These are phyloP conservation scores for Phytophthora pinifolia DNA, from an alignment of 352 stramenopile species.

Conservation along the genomic window DNA sequence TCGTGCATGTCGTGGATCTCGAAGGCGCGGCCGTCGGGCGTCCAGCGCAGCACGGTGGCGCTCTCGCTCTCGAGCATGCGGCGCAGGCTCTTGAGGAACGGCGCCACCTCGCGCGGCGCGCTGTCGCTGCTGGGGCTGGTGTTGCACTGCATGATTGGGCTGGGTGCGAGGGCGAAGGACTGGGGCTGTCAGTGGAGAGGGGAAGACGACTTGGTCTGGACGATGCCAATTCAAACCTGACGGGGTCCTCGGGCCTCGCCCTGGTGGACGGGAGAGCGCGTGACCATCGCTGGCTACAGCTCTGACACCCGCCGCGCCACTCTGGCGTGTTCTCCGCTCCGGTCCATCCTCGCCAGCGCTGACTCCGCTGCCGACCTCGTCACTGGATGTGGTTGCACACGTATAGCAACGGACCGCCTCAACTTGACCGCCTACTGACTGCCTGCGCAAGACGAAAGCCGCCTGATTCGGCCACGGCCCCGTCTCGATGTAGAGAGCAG, in stretches of 20 bases:
- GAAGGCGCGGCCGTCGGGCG: conserved; percentile 57
- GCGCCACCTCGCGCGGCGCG: conserved; percentile 49
- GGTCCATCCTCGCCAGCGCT: conserved; percentile 15
- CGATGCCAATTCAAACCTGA: conserved; percentile 41
- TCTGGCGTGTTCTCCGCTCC: conserved; percentile 25
- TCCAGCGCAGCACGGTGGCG: conserved; percentile 60
- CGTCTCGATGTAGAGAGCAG: conserved; percentile 2
- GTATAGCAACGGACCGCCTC: conserved; percentile 26
- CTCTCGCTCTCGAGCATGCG: conserved; percentile 66
- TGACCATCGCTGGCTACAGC: conserved; percentile 19
- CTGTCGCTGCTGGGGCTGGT: conserved; percentile 3
- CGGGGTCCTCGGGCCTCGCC: conserved; percentile 7
- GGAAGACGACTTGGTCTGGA: conserved; percentile 9
- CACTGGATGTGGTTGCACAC: conserved; percentile 30
- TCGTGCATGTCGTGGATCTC: conserved; percentile 79
- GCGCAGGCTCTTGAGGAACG: conserved; percentile 67
- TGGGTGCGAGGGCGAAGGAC: not conserved
- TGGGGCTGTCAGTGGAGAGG: conserved; percentile 16
- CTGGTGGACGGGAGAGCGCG: too few species aligned
- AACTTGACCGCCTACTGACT: conserved; percentile 13
- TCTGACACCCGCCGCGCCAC: conserved; percentile 21
- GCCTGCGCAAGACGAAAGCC: conserved; percentile 11
- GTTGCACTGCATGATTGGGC: conserved; percentile 22
- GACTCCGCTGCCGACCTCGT: conserved; percentile 19
- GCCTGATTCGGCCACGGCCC: too few species aligned